These are phyloP conservation scores for Megacollybia platyphylla DNA, from an alignment of 1,284 basidiomycete genomes.

Conservation along the genomic window DNA sequence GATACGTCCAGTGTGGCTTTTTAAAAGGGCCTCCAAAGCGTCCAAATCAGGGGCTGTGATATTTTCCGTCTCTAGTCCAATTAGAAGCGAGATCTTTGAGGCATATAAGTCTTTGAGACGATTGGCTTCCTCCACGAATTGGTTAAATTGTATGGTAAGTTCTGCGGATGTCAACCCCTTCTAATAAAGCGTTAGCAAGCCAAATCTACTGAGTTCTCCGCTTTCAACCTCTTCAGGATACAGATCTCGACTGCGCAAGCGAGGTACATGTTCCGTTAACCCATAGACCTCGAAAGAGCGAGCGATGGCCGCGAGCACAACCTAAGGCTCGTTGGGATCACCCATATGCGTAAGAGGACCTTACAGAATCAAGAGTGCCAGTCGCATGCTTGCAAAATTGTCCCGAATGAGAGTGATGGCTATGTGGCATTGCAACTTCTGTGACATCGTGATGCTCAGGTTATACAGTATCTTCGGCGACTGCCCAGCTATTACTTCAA, in stretches of 20 bases:
- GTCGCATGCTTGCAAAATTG: conserved; percentile 91
- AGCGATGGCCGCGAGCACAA: conserved; percentile 67
- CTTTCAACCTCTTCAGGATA: conserved; percentile 87
- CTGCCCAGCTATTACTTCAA: no score
- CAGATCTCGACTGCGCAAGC: conserved; percentile 70
- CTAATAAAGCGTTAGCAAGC: neutral
- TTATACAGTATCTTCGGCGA: no score
- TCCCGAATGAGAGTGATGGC: conserved; percentile 93
- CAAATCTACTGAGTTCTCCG: neutral
- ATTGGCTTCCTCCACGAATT: conserved; percentile 32
- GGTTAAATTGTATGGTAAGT: neutral
- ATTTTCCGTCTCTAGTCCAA: conserved; percentile 91
- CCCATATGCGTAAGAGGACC: no score
- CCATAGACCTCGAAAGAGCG: conserved; percentile 79
- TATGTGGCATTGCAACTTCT: conserved; percentile 56
- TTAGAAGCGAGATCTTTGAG: conserved; percentile 60
- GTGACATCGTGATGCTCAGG: no score
- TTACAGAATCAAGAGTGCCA: conserved; percentile 45
- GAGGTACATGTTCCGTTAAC: conserved; percentile 89
- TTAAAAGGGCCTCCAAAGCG: conserved; percentile 37
- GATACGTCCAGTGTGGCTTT: conserved; percentile 34
- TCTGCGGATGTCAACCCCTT: neutral
- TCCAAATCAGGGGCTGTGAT: conserved; percentile 63
- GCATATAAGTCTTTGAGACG: conserved; percentile 53
- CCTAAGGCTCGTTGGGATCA: conserved; percentile 21